Evolutionary conservation across 2,329 filamentous ascomycete genomes (phyloP), one percentile per base, ranked within the genome.

Genomic region (Fusarium stilboides): DNA sequence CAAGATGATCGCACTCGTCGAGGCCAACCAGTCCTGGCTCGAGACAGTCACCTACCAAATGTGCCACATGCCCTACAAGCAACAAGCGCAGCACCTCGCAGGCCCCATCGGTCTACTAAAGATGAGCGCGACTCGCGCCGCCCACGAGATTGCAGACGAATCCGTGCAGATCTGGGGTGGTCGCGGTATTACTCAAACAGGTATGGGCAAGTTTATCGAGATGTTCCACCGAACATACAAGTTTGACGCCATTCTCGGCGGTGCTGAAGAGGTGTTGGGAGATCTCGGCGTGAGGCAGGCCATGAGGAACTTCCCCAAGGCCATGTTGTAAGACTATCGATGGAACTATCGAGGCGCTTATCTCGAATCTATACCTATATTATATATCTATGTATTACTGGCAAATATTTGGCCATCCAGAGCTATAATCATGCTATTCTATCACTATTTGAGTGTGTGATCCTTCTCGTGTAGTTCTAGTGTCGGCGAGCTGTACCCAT

Each of bases 21-120:
- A 97, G 79, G 86, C 92, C n/a, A 91, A 92, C 80, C 93, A 97
- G 79, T 88, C 93, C 20, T 97, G 92, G 92, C 87, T 96, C 49
- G 93, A 97, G 79, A 89, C 88, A 42, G 90, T 96, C 76, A 94
- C 93, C 20, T 93, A 94, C 83, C 93, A 97, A 77, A 97, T 97
- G 93, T 91, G 87, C 82, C 85, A 93, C 78, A 93, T 97, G 92
- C 87, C 87, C 34, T 96, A 97, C 80, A 85, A 87, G 55, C 82
- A 95, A 77, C 93, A 97, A 79, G 85, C 91, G 24, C 88, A 89
- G 75, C 86, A 91, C 73, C 87, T 97, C 2, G 92, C 91, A 54
- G 94, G 94, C 0, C 93, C 93, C 28, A 94, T 97, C 68, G 93
- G 90, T 10, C 85, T 97, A 22, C 86, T 97, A 61, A 97, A 97